Conservation (phyloP, 1,139 yeast genomes). For the Ogataea hybrid region DNA sequence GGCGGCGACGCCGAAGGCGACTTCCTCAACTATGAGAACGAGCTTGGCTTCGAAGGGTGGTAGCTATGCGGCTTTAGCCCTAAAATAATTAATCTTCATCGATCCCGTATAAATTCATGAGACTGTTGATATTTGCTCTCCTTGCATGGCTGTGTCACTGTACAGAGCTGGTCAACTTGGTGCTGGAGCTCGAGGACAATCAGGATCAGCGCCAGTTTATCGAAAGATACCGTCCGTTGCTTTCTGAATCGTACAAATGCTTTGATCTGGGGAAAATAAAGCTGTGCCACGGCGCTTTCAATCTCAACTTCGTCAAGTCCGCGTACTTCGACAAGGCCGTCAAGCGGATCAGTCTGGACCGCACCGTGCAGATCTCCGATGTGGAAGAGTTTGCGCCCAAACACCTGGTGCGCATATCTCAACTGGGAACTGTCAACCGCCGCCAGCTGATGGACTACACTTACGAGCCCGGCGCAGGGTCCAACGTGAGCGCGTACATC, state of each 20-base stretch:
- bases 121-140: slow-evolving; percentile 1
- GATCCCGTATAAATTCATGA: slow-evolving; percentile 1
- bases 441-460: slow-evolving; percentile 36
- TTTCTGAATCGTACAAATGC: slow-evolving; percentile 1
- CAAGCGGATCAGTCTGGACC: slow-evolving; percentile 20
- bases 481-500: slow-evolving; percentile 64
- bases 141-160: slow-evolving; percentile 2
- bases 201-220: slow-evolving; percentile 9
- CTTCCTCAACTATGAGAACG: slow-evolving; percentile 3
- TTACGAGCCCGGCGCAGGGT: slow-evolving; percentile 45
- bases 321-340: slow-evolving; percentile 24
- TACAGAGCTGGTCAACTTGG: slow-evolving; percentile 4
- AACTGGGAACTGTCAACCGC: slow-evolving; percentile 19
- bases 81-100: not conserved
- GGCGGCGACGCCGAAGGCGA: slow-evolving; percentile 6
- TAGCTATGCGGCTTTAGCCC: slow-evolving; percentile 1
- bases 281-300: slow-evolving; percentile 21
- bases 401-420: slow-evolving; percentile 28
- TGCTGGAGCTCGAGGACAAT: slow-evolving; percentile 14
- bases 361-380: slow-evolving; percentile 17
- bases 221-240: slow-evolving; percentile 7
- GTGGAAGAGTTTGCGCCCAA: slow-evolving; percentile 28
- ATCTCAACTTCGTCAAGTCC: slow-evolving; percentile 19
- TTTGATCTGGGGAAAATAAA: slow-evolving; percentile 28
- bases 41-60: slow-evolving; percentile 6